Percentiles rank a stretch among this genome's conserved stretches.
These are phyloP conservation scores for Ottelia alismoides DNA, from an alignment of 106 monocot species.

Conservation along the genomic window DNA sequence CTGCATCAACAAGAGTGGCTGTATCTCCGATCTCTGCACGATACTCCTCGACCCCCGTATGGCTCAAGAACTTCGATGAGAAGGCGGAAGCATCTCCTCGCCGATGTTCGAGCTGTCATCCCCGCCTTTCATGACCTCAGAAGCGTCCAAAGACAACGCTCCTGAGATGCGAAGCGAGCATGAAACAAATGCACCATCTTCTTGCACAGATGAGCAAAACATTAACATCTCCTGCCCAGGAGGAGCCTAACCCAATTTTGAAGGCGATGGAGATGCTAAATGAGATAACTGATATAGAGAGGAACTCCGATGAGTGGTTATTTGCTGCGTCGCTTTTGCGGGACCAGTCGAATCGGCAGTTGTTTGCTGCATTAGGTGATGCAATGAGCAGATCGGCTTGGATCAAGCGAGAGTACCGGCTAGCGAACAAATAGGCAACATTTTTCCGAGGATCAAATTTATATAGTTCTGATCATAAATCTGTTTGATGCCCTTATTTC, in stretches of 20 bases:
- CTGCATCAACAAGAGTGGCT: slow-evolving; percentile 5
- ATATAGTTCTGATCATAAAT: too few relatives aligned
- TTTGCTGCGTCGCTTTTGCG: slow-evolving; percentile 13
- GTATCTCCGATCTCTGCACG: slow-evolving; percentile 6
- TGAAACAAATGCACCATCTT: slow-evolving; percentile 13
- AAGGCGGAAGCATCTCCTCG: neutral
- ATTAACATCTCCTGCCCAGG: neutral
- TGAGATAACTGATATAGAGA: slow-evolving; percentile 6
- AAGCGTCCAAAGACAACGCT: slow-evolving; percentile 4
- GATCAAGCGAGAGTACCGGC: slow-evolving; percentile 16
- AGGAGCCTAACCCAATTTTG: slow-evolving; percentile 8
- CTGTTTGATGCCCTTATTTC: too few relatives aligned
- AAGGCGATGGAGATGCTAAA: slow-evolving; percentile 9
- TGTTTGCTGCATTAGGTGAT: slow-evolving; percentile 13
- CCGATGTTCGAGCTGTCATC: too few relatives aligned
- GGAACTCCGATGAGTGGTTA: slow-evolving; percentile 17
- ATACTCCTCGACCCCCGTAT: slow-evolving; percentile 3
- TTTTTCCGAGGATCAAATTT: too few relatives aligned
- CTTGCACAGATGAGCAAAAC: slow-evolving; percentile 4
- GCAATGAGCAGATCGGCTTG: slow-evolving; percentile 11
- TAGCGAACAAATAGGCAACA: slow-evolving; percentile 12
- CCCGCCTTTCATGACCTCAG: neutral
- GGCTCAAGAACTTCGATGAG: neutral
- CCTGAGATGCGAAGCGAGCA: slow-evolving; percentile 2
- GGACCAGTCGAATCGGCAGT: slow-evolving; percentile 7